Evolutionary conservation across 208 protist genomes (phyloP), one percentile per base, ranked within the genome.

Genomic region (Histomonas meleagridis): DNA sequence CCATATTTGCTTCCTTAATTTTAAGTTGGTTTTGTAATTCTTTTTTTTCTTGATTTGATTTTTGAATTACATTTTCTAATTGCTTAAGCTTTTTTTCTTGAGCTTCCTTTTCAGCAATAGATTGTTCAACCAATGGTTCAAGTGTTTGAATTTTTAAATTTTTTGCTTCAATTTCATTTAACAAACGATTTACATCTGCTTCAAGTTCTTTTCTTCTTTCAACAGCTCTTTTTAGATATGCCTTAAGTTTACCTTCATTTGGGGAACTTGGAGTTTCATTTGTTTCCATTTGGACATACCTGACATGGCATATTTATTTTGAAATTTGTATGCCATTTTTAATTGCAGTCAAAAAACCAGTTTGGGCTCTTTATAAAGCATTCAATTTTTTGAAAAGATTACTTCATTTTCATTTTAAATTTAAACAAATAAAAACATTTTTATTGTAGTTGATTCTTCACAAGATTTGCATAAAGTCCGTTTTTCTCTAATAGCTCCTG

Each of bases 81-180:
- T n/a, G n/a, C 2, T 38, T 46, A 16, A 76, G 32, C 5, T 76
- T 18, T 76, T 35, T 76, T 9, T 4, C 12, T 46, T 18, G 1
- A 16, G 40, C 46, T 38, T 86, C 76, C 38, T 55, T 86, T 49
- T 86, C 76, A 38, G 51, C 55, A 9, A n/a, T 55, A 1, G 76
- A 26, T 7, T 43, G 7, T 55, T 86, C 76, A 23, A 86, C 9
- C 7, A 86, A 32, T 18, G 76, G 46, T 55, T 32, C 16, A 14
- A 86, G 46, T 46, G 55, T 86, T 18, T 51, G 16, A 57, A 86
- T 86, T 86, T 86, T 86, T 18, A 57, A n/a, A 16, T 86, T 86
- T 55, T 86, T 86, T 9, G 23, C 76, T 86, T 55, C 76, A 16
- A 86, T 51, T 32, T 53, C 46, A 55, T 86, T 51, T 49, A 57